phyloP scores from a whole-genome alignment of 2,329 filamentous ascomycete species.

The Fusarium sp. region DNA sequence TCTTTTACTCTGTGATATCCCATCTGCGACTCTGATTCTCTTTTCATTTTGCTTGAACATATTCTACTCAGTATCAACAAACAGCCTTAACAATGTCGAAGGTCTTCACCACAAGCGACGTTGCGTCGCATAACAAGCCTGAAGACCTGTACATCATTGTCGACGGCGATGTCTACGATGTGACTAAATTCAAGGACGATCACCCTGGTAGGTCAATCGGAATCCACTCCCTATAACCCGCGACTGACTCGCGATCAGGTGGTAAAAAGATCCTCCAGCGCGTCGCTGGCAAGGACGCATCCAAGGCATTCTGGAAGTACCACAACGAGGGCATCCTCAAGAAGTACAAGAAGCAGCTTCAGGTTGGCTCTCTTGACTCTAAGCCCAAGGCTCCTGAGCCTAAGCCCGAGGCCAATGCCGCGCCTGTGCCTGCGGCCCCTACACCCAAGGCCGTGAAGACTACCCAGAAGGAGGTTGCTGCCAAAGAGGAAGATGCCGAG shows the following conservation, averaged over 20 bases:
- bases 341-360: slow-evolving; percentile 83
- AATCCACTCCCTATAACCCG: background rate
- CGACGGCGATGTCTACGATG: slow-evolving; percentile 94
- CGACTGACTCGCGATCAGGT: slow-evolving; percentile 54
- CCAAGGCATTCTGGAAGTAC: slow-evolving; percentile 78
- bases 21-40: slow-evolving; percentile 2
- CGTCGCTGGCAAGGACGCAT: slow-evolving; percentile 75
- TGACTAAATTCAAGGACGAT: slow-evolving; percentile 89
- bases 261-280: slow-evolving; percentile 75
- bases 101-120: slow-evolving; percentile 85
- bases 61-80: background rate
- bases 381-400: slow-evolving; percentile 87
- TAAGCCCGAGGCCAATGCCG: slow-evolving; percentile 76
- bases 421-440: slow-evolving; percentile 51
- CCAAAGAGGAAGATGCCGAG: slow-evolving; percentile 69
- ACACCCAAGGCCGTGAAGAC: slow-evolving; percentile 54
- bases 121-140: slow-evolving; percentile 90
- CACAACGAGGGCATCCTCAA: slow-evolving; percentile 90
- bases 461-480: slow-evolving; percentile 61
- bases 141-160: slow-evolving; percentile 90
- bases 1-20: slow-evolving; percentile 10
- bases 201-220: slow-evolving; percentile 74
- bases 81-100: slow-evolving; percentile 78
- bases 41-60: slow-evolving; percentile 7
- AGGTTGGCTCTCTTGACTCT: slow-evolving; percentile 88